Conservation (phyloP, 345 rosid species). For the Bruguiera sexangula region DNA sequence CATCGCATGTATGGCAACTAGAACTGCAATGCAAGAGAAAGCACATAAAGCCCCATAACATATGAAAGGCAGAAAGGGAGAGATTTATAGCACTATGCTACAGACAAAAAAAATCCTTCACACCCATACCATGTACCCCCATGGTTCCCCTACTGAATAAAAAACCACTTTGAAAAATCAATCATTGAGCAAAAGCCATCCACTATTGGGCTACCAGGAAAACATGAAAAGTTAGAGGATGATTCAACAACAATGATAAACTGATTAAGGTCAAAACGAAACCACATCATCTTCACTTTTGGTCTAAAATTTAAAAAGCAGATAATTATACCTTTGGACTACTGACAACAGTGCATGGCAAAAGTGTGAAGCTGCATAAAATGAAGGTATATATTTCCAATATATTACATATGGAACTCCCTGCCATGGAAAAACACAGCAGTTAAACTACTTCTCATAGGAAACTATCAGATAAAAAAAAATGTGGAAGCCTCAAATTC, state of each 20-base stretch:
- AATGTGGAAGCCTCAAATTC: slow-evolving; percentile 4
- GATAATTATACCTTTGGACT: slow-evolving; percentile 58
- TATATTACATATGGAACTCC: slow-evolving; percentile 85
- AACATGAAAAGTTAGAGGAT: too few relatives aligned
- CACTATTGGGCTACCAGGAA: too few relatives aligned
- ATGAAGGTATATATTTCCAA: slow-evolving; percentile 63
- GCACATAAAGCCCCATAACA: not conserved
- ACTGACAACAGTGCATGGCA: slow-evolving; percentile 78
- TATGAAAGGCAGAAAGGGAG: not conserved
- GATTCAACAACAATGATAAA: too few relatives aligned
- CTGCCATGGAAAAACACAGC: slow-evolving; percentile 39
- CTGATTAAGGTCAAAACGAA: too few relatives aligned
- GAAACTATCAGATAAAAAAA: not conserved
- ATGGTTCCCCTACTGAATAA: not conserved
- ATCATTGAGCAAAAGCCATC: too few relatives aligned
- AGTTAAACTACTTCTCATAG: slow-evolving; percentile 5
- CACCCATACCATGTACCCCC: not conserved
- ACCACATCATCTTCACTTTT: not conserved
- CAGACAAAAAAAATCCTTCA: not conserved
- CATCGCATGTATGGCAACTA: slow-evolving; percentile 87
- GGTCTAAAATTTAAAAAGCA: not conserved
- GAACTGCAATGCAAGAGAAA: slow-evolving; percentile 57
- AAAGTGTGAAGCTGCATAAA: slow-evolving; percentile 75
- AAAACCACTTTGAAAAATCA: not conserved
- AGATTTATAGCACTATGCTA: too few relatives aligned